Evolutionary conservation across 1,139 yeast genomes (phyloP).

Genomic region (Yamadazyma trypodendri): DNA sequence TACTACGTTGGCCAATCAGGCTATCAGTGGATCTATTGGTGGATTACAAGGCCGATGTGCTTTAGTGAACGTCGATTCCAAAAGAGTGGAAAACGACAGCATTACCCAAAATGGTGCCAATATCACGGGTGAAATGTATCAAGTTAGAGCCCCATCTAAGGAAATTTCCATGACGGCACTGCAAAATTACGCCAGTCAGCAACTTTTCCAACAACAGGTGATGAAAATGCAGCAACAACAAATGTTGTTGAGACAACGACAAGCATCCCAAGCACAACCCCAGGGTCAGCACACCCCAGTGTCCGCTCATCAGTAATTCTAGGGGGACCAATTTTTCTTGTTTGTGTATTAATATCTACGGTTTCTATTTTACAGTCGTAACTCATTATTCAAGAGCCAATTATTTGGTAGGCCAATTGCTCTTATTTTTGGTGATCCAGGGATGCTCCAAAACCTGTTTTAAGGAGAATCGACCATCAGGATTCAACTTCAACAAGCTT

Average conservation of each 20-base stretch:
- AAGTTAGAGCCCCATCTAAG: constrained; percentile 65
- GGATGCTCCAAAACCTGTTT: constrained; percentile 70
- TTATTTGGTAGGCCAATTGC: constrained; percentile 33
- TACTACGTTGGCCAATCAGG: constrained; percentile 49
- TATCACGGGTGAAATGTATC: constrained; percentile 52
- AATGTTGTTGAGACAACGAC: constrained; percentile 29
- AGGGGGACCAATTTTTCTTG: neutral
- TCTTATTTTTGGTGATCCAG: constrained; percentile 71
- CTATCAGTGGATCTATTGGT: constrained; percentile 59
- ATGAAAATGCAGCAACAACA: constrained; percentile 45
- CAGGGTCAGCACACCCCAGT: neutral
- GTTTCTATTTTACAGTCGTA: constrained; percentile 4
- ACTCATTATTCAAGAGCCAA: constrained; percentile 1
- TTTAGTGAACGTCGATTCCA: constrained; percentile 60
- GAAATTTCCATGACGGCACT: constrained; percentile 46
- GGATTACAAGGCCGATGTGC: constrained; percentile 78
- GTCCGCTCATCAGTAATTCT: neutral
- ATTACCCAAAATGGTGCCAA: constrained; percentile 51
- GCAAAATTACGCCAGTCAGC: constrained; percentile 45
- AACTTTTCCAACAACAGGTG: constrained; percentile 50
- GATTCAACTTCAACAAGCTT: constrained; percentile 61
- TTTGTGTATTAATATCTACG: constrained; percentile 1
- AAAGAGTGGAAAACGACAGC: constrained; percentile 23
- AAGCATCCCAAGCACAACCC: constrained; percentile 28
- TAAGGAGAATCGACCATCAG: constrained; percentile 62